phyloP scores from a whole-genome alignment of 352 stramenopile species.

The Phytopythium ostracodes region DNA sequence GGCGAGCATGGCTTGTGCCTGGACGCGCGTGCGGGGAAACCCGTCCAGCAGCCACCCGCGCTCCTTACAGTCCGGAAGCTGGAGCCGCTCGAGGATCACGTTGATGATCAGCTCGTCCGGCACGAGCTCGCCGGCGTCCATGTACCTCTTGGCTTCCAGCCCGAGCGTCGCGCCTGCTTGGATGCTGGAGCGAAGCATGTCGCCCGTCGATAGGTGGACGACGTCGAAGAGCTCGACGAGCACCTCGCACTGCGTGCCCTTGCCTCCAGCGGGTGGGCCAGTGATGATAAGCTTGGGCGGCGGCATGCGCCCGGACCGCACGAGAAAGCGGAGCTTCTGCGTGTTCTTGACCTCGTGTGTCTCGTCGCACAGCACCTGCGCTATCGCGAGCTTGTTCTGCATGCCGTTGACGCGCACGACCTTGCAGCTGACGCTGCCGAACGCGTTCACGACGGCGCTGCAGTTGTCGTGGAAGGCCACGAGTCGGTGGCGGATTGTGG shows the following conservation, averaged over 20 bases:
- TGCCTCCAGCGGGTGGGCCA: constrained; percentile 89
- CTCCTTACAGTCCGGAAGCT: constrained; percentile 74
- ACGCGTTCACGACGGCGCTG: constrained; percentile 41
- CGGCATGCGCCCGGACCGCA: constrained; percentile 45
- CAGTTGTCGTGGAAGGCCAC: constrained; percentile 84
- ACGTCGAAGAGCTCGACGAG: constrained; percentile 87
- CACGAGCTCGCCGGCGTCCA: constrained; percentile 89
- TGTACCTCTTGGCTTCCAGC: constrained; percentile 85
- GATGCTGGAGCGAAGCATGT: constrained; percentile 90
- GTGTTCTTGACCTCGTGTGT: constrained; percentile 32
- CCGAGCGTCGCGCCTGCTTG: constrained; percentile 52
- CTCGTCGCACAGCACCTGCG: constrained; percentile 29
- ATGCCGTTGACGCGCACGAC: constrained; percentile 43
- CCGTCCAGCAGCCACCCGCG: constrained; percentile 93
- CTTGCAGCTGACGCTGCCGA: constrained; percentile 19
- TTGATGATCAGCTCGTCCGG: constrained; percentile 93
- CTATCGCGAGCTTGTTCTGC: constrained; percentile 38
- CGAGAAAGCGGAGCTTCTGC: constrained; percentile 36
- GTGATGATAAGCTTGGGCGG: constrained; percentile 83
- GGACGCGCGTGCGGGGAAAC: constrained; percentile 87
- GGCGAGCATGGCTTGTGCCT: constrained; percentile 81
- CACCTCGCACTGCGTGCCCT: constrained; percentile 93
- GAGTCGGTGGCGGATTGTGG: constrained; percentile 88
- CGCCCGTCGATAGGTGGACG: constrained; percentile 91
- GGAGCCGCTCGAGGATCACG: constrained; percentile 72